Evolutionary conservation across 257 asterid species (phyloP).

Genomic region (Asclepias syriaca): DNA sequence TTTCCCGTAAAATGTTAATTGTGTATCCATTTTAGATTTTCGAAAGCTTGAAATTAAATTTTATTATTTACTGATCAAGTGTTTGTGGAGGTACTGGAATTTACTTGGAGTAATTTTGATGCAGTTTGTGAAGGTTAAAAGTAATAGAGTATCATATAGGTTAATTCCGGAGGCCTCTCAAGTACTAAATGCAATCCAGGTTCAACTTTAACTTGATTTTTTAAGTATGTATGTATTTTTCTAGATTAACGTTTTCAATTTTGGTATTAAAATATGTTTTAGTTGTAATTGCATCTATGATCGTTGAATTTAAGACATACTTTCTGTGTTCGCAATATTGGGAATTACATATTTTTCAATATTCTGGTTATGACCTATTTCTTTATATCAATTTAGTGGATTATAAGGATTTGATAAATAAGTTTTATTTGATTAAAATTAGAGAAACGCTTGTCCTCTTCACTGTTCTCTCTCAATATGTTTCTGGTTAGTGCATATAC

Average conservation of each 20-base stretch:
- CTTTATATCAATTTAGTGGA: not conserved
- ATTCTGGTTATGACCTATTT: too few relatives aligned
- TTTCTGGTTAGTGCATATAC: not conserved
- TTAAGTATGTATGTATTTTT: not conserved
- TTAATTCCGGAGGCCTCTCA: slow-evolving; percentile 89
- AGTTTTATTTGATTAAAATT: not conserved
- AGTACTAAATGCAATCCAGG: slow-evolving; percentile 76
- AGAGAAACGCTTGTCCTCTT: not conserved
- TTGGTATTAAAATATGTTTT: not conserved
- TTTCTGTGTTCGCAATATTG: too few relatives aligned
- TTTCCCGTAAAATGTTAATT: not conserved
- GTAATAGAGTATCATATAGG: slow-evolving; percentile 85
- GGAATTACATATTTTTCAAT: too few relatives aligned
- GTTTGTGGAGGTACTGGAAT: not conserved
- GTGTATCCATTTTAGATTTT: not conserved
- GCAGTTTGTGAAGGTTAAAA: slow-evolving; percentile 82
- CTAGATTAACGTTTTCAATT: not conserved
- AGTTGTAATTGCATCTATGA: not conserved
- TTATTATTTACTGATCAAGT: not conserved
- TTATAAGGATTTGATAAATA: not conserved
- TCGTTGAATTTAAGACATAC: not conserved
- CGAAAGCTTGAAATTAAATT: not conserved
- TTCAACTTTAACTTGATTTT: slow-evolving; percentile 20
- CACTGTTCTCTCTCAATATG: not conserved
- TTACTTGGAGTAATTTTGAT: slow-evolving; percentile 23